These are phyloP conservation scores for Pholiota conissans DNA, from an alignment of 768 basidiomycete species.

Conservation along the genomic window DNA sequence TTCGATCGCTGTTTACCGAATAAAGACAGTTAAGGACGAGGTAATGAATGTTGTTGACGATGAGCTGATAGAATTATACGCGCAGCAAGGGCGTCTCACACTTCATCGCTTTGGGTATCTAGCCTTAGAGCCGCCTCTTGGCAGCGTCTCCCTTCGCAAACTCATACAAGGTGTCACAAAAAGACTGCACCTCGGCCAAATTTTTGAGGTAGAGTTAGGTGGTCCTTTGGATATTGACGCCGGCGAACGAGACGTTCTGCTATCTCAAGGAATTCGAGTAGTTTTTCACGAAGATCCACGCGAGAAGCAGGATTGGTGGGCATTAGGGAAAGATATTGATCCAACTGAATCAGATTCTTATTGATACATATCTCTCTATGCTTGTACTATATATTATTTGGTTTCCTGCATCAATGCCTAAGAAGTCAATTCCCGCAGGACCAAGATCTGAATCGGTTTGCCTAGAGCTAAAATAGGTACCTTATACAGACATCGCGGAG, in stretches of 20 bases:
- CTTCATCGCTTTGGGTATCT: conserved; percentile 1
- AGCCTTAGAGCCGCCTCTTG: neutral
- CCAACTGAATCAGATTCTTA: conserved; percentile 2
- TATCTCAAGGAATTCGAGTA: neutral
- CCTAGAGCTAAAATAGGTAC: no score
- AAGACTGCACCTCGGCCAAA: no score
- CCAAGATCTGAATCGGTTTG: no score
- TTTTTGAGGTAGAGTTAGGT: neutral
- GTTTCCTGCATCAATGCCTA: no score
- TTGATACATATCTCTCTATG: no score
- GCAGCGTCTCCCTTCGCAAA: neutral
- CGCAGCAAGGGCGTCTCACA: neutral
- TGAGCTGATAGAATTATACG: neutral
- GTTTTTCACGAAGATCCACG: neutral
- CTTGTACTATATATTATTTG: no score
- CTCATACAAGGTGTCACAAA: neutral
- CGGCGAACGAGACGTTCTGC: neutral
- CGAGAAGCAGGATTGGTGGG: neutral
- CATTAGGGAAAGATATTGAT: neutral
- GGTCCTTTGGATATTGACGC: neutral
- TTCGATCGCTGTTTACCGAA: neutral
- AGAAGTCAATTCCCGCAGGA: no score
- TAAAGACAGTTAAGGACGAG: neutral
- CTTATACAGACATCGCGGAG: no score
- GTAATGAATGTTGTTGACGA: neutral